These are phyloP conservation scores for Kluyveromyces marxianus DNA, from an alignment of 1,139 yeast species.

Conservation along the genomic window DNA sequence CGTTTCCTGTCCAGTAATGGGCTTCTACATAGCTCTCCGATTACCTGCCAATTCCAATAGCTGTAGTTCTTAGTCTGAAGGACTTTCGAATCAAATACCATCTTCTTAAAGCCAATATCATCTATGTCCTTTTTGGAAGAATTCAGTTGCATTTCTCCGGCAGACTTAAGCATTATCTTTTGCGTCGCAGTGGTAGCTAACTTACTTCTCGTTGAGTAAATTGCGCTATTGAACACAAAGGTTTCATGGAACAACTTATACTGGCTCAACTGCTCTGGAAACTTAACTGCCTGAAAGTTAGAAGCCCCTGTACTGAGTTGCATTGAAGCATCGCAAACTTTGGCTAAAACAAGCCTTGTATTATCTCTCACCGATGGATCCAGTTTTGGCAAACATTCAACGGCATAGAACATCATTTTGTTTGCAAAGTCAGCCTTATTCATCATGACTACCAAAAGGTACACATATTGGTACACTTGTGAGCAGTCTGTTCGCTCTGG, in stretches of 20 bases:
- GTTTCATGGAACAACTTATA: conserved; percentile 4
- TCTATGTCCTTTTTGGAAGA: conserved; percentile 45
- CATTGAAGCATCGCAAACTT: conserved; percentile 1
- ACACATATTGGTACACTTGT: conserved; percentile 2
- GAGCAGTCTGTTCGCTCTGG: conserved; percentile 1
- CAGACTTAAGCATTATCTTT: conserved; percentile 1
- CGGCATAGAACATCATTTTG: background rate
- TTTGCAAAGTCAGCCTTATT: background rate
- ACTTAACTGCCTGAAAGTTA: background rate
- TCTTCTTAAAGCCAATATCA: conserved; percentile 59
- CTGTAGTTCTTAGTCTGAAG: conserved; percentile 69
- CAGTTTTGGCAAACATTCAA: background rate
- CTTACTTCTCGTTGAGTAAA: background rate
- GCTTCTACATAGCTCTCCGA: conserved; percentile 66
- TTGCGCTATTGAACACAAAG: background rate
- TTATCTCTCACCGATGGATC: background rate
- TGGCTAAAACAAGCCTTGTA: background rate
- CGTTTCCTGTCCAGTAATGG: conserved; percentile 66
- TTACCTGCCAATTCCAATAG: conserved; percentile 82
- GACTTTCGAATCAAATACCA: conserved; percentile 64
- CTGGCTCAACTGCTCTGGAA: conserved; percentile 1
- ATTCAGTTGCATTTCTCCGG: conserved; percentile 1
- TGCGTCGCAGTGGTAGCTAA: conserved; percentile 1
- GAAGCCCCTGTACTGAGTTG: background rate
- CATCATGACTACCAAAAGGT: conserved; percentile 3